phyloP scores from a whole-genome alignment of 495 filamentous ascomycete species.

The Aspergillus nanangensis region DNA sequence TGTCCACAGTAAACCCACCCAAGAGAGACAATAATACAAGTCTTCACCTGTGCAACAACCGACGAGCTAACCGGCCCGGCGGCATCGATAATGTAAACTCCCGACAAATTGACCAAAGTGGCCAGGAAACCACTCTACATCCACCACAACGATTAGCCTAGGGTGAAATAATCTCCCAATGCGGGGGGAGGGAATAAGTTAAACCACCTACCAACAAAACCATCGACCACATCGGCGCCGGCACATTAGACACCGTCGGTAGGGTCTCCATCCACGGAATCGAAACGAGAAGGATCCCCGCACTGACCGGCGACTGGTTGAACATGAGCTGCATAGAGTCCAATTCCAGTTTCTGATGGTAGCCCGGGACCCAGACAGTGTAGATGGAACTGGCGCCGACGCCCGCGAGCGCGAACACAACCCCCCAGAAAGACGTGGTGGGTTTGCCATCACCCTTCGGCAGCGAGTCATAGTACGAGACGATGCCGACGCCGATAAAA shows the following conservation, averaged over 20 bases:
- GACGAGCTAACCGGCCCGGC: slow-evolving; percentile 68
- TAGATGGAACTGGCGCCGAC: slow-evolving; percentile 65
- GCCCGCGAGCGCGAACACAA: slow-evolving; percentile 60
- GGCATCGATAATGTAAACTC: slow-evolving; percentile 70
- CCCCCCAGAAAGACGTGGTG: slow-evolving; percentile 49
- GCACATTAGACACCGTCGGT: slow-evolving; percentile 40
- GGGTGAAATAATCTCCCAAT: not conserved
- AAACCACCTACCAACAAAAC: slow-evolving; percentile 32
- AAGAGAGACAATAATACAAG: slow-evolving; percentile 35
- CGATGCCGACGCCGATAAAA: slow-evolving; percentile 63
- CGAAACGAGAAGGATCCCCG: slow-evolving; percentile 58
- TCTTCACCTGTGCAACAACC: slow-evolving; percentile 61
- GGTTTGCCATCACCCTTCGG: slow-evolving; percentile 36
- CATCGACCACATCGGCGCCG: slow-evolving; percentile 34
- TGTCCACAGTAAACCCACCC: slow-evolving; percentile 29
- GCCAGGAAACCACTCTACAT: slow-evolving; percentile 50
- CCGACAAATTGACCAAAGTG: slow-evolving; percentile 65
- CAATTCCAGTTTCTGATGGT: slow-evolving; percentile 62
- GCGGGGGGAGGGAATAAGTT: not conserved
- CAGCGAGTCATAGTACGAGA: slow-evolving; percentile 67
- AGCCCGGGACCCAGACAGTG: slow-evolving; percentile 64
- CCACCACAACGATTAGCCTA: not conserved
- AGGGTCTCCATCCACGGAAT: slow-evolving; percentile 63
- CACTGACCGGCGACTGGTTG: slow-evolving; percentile 66
- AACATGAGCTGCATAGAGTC: slow-evolving; percentile 68